Percentiles rank a stretch among this genome's conserved stretches.
These are phyloP conservation scores for Lasiosphaeriaceae sp. DNA, from an alignment of 495 filamentous ascomycete species.

Conservation along the genomic window DNA sequence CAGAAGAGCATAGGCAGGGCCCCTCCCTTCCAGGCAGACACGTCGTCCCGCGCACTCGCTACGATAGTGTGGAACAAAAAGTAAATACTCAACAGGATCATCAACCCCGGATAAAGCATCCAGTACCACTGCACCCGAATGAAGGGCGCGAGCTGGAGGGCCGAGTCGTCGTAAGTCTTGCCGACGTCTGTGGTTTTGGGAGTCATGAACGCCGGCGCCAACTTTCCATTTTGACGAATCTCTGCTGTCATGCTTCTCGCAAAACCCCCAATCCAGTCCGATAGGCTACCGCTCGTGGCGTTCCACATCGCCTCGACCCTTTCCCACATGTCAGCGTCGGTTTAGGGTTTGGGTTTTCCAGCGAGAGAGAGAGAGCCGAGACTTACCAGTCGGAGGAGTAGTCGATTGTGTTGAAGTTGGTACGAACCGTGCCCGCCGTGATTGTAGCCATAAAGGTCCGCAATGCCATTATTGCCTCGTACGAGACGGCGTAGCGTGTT, in stretches of 20 bases:
- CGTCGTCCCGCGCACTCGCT: conserved; percentile 27
- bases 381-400: conserved; percentile 40
- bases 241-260: conserved; percentile 31
- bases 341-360: too few relatives aligned
- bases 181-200: neutral
- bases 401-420: conserved; percentile 17
- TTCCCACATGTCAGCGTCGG: too few relatives aligned
- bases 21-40: conserved; percentile 37
- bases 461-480: conserved; percentile 25
- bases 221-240: conserved; percentile 26
- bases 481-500: conserved; percentile 26
- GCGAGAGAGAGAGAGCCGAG: too few relatives aligned
- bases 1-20: conserved; percentile 37
- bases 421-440: conserved; percentile 26
- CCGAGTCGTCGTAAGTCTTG: conserved; percentile 24
- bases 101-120: conserved; percentile 33
- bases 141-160: conserved; percentile 27
- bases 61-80: conserved; percentile 33
- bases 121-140: conserved; percentile 35
- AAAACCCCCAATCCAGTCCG: conserved; percentile 28
- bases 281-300: conserved; percentile 20
- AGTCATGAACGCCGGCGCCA: neutral
- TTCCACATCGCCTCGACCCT: conserved; percentile 36
- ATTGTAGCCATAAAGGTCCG: conserved; percentile 28
- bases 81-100: conserved; percentile 31